Evolutionary conservation across 208 protist genomes (phyloP), one percentile per base, ranked within the genome.

Genomic region (Tritrichomonas foetus): DNA sequence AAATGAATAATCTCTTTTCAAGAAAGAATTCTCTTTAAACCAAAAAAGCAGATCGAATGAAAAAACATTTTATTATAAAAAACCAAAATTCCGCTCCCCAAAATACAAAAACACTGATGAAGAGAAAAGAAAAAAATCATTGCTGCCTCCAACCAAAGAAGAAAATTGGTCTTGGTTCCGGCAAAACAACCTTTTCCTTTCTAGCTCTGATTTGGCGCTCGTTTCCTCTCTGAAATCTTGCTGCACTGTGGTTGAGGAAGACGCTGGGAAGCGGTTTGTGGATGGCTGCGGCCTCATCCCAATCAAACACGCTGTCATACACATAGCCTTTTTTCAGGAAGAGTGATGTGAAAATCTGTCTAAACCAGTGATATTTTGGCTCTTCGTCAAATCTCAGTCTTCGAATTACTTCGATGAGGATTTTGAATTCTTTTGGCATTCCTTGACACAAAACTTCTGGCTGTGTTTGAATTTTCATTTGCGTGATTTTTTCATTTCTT

Each of bases 251-350:
- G n/a, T 82, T 25, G 13, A 82, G 41, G 39, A 50, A 82, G 27
- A 82, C n/a, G 11, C 20, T 36, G 8, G 74, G 74, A 8, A 82
- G 41, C 16, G 74, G 74, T 8, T 41, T 25, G 41, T 82, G 74
- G 16, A 82, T 82, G 14, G 66, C 98, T n/a, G 49, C 57, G 22
- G 33, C 49, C 49, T 72, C 84, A 41, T 72, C 49, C 98, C 99
- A 99, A 96, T 99, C 99, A 95, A 98, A 99, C 64, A 98, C 96
- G 95, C 98, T 98, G 96, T 99, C 99, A 92, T 98, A 98, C 93
- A 97, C 96, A 95, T 97, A 99, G 3, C 98, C 98, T 95, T 99
- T 97, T 55, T 97, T 97, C n/a, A 99, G 96, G 94, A 99, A 99
- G 33, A 99, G 96, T 89, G 99, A 98, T 14, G 5, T 57, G 36